These are phyloP conservation scores for Plantago rigida DNA, from an alignment of 305 asterid species.

Conservation along the genomic window DNA sequence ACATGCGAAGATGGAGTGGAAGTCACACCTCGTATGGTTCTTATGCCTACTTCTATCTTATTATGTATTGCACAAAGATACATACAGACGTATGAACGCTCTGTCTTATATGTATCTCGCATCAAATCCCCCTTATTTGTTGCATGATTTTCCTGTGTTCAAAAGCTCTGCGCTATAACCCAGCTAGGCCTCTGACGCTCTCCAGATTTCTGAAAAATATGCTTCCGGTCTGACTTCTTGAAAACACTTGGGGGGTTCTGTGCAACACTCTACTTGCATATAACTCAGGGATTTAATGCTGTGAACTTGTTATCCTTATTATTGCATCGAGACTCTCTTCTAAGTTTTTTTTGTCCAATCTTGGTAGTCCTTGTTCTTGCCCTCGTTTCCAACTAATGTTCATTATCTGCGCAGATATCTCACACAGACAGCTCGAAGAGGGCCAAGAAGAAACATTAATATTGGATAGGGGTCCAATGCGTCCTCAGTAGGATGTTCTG, in stretches of 20 bases:
- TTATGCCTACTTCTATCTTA: neutral
- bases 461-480: slow-evolving; percentile 1
- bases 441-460: neutral
- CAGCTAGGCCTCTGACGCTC: too few species aligned
- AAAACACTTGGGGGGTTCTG: too few species aligned
- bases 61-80: neutral
- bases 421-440: slow-evolving; percentile 3
- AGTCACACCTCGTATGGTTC: slow-evolving; percentile 66
- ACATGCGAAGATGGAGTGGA: slow-evolving; percentile 62
- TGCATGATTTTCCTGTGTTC: too few species aligned
- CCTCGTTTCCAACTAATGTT: neutral
- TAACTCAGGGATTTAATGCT: too few species aligned
- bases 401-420: slow-evolving; percentile 1
- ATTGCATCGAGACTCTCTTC: neutral
- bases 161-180: too few species aligned
- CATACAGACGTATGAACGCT: neutral
- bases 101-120: neutral
- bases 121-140: too few species aligned
- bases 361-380: neutral
- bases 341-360: neutral
- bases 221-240: too few species aligned
- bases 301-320: neutral
- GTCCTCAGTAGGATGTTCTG: neutral
- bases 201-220: too few species aligned
- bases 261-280: too few species aligned